Evolutionary conservation across 805 yeast species (phyloP).

Genomic region (Wickerhamiella galacta): DNA sequence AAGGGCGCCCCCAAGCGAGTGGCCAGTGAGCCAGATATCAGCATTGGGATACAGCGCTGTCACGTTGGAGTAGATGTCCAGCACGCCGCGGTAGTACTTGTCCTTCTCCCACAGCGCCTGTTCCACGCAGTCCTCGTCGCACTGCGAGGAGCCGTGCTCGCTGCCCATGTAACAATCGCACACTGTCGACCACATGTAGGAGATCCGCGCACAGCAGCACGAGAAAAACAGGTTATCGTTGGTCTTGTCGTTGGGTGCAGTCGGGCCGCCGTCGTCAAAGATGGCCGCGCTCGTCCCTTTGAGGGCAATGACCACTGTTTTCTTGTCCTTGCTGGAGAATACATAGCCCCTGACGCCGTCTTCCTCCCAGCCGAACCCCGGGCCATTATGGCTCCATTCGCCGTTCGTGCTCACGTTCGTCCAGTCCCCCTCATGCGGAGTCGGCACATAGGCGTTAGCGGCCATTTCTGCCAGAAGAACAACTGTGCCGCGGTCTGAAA

Average conservation of each 20-base stretch:
- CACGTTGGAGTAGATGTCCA: slow-evolving; percentile 65
- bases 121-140: slow-evolving; percentile 79
- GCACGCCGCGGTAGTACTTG: slow-evolving; percentile 62
- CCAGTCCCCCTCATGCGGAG: slow-evolving; percentile 77
- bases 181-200: slow-evolving; percentile 84
- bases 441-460: slow-evolving; percentile 74
- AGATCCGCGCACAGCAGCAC: slow-evolving; percentile 89
- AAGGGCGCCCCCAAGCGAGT: slow-evolving; percentile 83
- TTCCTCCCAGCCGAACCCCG: slow-evolving; percentile 71
- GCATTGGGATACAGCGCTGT: slow-evolving; percentile 47
- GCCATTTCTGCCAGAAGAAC: slow-evolving; percentile 68
- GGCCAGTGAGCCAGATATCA: slow-evolving; percentile 84
- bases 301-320: slow-evolving; percentile 54
- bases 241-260: slow-evolving; percentile 61
- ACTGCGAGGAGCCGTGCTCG: slow-evolving; percentile 35
- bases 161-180: slow-evolving; percentile 79
- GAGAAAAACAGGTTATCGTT: slow-evolving; percentile 84
- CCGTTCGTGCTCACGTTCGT: slow-evolving; percentile 39
- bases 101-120: slow-evolving; percentile 56
- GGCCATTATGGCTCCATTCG: slow-evolving; percentile 39
- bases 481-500: slow-evolving; percentile 57
- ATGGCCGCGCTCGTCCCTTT: slow-evolving; percentile 89
- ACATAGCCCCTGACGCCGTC: slow-evolving; percentile 85
- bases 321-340: slow-evolving; percentile 42
- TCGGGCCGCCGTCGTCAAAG: slow-evolving; percentile 37